Evolutionary conservation across 345 rosid species (phyloP).

Genomic region (Aquilaria sinensis): DNA sequence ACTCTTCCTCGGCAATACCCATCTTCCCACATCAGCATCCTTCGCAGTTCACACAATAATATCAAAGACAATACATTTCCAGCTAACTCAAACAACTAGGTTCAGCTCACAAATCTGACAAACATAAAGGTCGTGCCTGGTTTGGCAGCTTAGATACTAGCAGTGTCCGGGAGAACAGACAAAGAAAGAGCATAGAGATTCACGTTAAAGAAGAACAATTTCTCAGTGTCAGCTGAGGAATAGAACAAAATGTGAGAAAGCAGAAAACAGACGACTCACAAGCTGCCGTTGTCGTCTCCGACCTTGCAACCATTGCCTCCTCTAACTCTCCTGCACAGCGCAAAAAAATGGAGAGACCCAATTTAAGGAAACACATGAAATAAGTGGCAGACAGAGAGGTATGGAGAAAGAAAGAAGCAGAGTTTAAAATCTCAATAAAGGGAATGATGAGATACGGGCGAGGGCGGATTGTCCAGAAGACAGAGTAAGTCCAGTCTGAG

Average conservation of each 20-base stretch:
- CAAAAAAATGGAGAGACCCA: constrained; percentile 19
- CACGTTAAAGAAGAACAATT: not conserved
- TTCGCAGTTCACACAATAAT: constrained; percentile 11
- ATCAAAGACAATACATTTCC: constrained; percentile 6
- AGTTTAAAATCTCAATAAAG: not conserved
- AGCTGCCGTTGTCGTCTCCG: constrained; percentile 97
- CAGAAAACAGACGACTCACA: constrained; percentile 53
- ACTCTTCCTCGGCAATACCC: constrained; percentile 85
- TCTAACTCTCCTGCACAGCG: constrained; percentile 73
- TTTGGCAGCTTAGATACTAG: constrained; percentile 10
- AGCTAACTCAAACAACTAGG: constrained; percentile 1
- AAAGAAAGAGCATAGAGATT: not conserved
- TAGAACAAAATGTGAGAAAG: constrained; percentile 10
- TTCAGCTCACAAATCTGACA: not conserved
- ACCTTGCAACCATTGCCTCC: constrained; percentile 98
- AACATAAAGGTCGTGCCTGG: constrained; percentile 11
- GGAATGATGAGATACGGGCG: constrained; percentile 60
- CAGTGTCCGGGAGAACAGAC: not conserved
- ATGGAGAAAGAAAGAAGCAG: not conserved
- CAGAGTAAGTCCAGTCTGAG: constrained; percentile 99
- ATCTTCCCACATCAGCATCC: constrained; percentile 99
- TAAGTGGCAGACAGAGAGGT: not conserved
- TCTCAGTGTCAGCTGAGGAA: constrained; percentile 13
- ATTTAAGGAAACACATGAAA: constrained; percentile 20
- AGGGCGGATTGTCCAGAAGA: constrained; percentile 99